Percentiles rank a stretch among this genome's conserved stretches.
Evolutionary conservation across 345 rosid genomes (phyloP).

Genomic region (Eucalyptus polyanthemos): DNA sequence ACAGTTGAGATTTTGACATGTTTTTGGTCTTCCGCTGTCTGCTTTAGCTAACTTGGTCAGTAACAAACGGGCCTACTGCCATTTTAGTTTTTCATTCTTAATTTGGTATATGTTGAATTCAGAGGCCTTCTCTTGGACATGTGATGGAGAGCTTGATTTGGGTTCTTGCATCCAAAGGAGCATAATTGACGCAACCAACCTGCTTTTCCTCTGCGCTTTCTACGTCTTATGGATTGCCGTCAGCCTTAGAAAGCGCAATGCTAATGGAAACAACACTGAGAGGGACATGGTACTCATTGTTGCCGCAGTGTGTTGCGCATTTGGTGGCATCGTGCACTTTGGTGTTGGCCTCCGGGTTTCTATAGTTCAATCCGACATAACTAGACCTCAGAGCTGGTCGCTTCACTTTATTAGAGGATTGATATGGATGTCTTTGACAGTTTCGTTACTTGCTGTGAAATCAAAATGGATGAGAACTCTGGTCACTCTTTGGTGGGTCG

Average conservation of each 20-base stretch:
- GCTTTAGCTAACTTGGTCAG: background rate
- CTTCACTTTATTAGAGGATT: conserved; percentile 34
- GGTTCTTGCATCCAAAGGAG: conserved; percentile 54
- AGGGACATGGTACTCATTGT: conserved; percentile 24
- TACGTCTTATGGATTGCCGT: conserved; percentile 28
- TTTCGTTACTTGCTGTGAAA: conserved; percentile 41
- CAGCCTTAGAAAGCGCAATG: conserved; percentile 4
- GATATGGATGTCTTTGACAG: conserved; percentile 45
- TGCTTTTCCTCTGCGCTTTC: conserved; percentile 47
- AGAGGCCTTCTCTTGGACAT: conserved; percentile 41
- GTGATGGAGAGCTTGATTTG: conserved; percentile 29
- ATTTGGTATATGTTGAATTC: background rate
- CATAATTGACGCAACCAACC: conserved; percentile 39
- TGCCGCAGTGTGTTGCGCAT: conserved; percentile 28
- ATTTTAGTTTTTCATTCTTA: background rate
- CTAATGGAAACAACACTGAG: background rate
- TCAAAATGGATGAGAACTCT: conserved; percentile 26
- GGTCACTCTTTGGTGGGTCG: conserved; percentile 45
- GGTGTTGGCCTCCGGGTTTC: conserved; percentile 23
- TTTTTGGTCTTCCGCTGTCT: background rate
- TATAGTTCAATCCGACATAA: background rate
- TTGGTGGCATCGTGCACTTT: conserved; percentile 24
- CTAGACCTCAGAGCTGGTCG: conserved; percentile 7
- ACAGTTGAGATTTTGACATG: background rate
- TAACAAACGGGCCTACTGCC: conserved; percentile 4